These are phyloP conservation scores for Colletotrichum somersetense DNA, from an alignment of 2,329 filamentous ascomycete species.

Conservation along the genomic window DNA sequence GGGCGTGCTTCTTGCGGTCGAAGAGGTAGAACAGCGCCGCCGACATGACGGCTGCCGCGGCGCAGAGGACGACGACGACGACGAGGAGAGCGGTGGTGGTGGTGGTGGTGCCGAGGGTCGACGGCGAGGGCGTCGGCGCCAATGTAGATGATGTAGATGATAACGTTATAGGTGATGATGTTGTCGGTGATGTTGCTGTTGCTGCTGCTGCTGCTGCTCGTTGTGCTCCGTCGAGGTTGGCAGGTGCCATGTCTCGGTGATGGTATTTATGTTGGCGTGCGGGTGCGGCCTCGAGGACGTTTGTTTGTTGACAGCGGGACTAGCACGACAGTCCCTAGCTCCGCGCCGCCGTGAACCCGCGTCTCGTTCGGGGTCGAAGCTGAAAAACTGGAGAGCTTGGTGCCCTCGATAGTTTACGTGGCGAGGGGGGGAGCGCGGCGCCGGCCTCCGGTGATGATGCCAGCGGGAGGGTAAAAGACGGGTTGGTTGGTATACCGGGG, in stretches of 20 bases:
- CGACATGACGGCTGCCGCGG: constrained; percentile 45
- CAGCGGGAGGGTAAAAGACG: constrained; percentile 16
- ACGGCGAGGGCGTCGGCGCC: constrained; percentile 1
- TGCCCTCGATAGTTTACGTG: constrained; percentile 19
- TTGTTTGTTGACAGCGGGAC: constrained; percentile 32
- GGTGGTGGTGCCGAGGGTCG: constrained; percentile 24
- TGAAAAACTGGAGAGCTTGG: constrained; percentile 12
- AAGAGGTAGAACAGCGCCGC: constrained; percentile 44
- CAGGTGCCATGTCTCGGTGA: constrained; percentile 37
- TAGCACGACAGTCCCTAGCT: constrained; percentile 8
- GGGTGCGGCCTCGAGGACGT: neutral
- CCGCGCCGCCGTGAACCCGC: neutral
- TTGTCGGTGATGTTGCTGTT: neutral
- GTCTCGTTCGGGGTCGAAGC: constrained; percentile 9
- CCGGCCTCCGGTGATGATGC: constrained; percentile 27
- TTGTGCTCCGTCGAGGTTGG: constrained; percentile 3
- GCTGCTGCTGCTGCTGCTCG: neutral
- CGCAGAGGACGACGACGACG: constrained; percentile 45
- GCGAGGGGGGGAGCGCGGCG: constrained; percentile 3
- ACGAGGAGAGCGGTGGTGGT: constrained; percentile 40
- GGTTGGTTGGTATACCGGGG: neutral
- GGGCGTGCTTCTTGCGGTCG: constrained; percentile 43
- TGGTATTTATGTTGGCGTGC: constrained; percentile 38
- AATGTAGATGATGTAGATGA: neutral
- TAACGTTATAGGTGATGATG: neutral